These are phyloP conservation scores for Gloeostereum incarnatum DNA, from an alignment of 768 basidiomycete species.

Conservation along the genomic window DNA sequence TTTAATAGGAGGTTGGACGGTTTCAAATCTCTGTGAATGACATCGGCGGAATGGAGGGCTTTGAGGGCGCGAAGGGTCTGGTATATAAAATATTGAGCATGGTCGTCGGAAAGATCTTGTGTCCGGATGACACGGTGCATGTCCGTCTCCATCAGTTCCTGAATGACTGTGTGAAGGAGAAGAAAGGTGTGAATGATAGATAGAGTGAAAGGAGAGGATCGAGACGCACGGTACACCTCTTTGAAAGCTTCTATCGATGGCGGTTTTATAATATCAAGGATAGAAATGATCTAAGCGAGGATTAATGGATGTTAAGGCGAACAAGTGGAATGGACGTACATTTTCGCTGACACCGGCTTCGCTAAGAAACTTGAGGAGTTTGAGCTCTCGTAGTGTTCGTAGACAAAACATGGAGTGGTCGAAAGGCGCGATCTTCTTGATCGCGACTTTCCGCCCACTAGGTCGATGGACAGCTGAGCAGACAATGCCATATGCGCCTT, in stretches of 20 bases:
- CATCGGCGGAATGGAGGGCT: constrained; percentile 92
- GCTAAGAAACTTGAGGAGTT: constrained; percentile 74
- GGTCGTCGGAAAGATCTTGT: constrained; percentile 92
- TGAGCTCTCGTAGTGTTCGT: constrained; percentile 82
- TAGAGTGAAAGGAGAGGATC: constrained; percentile 1
- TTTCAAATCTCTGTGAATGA: constrained; percentile 94
- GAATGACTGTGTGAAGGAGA: constrained; percentile 49
- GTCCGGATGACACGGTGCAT: constrained; percentile 96
- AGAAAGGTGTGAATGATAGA: constrained; percentile 2
- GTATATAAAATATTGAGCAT: constrained; percentile 90
- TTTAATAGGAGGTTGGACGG: constrained; percentile 97
- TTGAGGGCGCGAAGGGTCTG: constrained; percentile 94
- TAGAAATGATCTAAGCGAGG: constrained; percentile 66
- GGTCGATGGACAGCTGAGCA: constrained; percentile 87
- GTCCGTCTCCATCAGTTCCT: constrained; percentile 94
- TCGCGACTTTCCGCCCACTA: constrained; percentile 87
- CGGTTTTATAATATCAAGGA: constrained; percentile 84
- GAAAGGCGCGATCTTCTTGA: constrained; percentile 94
- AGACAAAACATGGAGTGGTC: constrained; percentile 95
- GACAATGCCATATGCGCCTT: constrained; percentile 93
- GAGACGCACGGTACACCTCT: constrained; percentile 65
- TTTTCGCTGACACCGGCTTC: constrained; percentile 89
- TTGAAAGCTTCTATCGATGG: constrained; percentile 74
- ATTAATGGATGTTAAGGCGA: constrained; percentile 1
- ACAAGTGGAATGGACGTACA: constrained; percentile 26